These are phyloP conservation scores for Lasiodiplodia sp. DNA, from an alignment of 2,329 filamentous ascomycete species.

Conservation along the genomic window DNA sequence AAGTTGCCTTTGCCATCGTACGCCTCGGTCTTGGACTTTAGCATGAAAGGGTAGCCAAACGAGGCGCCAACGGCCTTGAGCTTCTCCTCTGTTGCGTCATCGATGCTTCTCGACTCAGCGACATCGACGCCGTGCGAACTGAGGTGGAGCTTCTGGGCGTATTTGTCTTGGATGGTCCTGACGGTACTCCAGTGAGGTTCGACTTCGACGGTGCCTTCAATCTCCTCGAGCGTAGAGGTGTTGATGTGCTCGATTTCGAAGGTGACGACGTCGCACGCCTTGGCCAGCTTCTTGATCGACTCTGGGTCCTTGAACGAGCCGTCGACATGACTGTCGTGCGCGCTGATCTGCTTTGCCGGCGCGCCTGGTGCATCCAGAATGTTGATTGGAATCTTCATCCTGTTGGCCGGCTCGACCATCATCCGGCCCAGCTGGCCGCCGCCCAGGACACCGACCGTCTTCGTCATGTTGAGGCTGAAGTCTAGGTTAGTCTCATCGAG, in stretches of 20 bases:
- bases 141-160: conserved; percentile 83
- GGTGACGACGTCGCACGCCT: conserved; percentile 79
- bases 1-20: conserved; percentile 89
- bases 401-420: conserved; percentile 86
- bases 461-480: conserved; percentile 29
- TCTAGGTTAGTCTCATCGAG: background rate
- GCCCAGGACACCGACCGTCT: conserved; percentile 49
- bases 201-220: conserved; percentile 70
- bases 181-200: conserved; percentile 87
- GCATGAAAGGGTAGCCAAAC: conserved; percentile 86
- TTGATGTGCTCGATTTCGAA: conserved; percentile 97
- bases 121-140: conserved; percentile 72
- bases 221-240: conserved; percentile 85
- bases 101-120: conserved; percentile 72
- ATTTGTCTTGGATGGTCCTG: conserved; percentile 93
- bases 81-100: conserved; percentile 64
- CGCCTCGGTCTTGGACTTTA: conserved; percentile 88
- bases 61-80: conserved; percentile 68
- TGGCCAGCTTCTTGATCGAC: conserved; percentile 81
- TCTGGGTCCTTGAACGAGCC: conserved; percentile 88
- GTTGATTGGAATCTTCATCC: conserved; percentile 78
- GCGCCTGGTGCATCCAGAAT: conserved; percentile 79
- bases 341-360: conserved; percentile 86
- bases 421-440: conserved; percentile 80
- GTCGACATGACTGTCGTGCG: conserved; percentile 74